Base-by-base conservation (phyloP, 148 eudicot genomes). In the Polygonum maritimum region DNA sequence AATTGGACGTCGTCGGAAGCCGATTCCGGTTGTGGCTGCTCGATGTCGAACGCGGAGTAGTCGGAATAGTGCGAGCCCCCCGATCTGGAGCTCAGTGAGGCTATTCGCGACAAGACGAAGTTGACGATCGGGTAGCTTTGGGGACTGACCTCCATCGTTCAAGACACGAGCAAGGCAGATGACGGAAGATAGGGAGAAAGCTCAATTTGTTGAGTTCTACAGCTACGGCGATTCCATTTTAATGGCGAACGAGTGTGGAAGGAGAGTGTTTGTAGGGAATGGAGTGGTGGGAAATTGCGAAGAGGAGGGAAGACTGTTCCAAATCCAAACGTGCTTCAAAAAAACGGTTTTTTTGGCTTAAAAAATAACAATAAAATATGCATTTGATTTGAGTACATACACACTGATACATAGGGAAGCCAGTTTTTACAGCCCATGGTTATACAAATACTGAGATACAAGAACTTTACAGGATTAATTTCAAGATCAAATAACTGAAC, bases 41-140 rank as follows among this genome's bases (percentile, higher is more conserved):
- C 98, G 86, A 92, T 81, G 89, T 92, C 98, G 87, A 79, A 80
- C 0, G 80, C 83, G 57, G 85, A 65, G 4, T 26, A 26, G 9
- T 81, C 83, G 57, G 85, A 65, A 12, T 26, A 26, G 9, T 62
- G 36, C 69, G 38, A 62, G 36, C 14, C 49, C 45, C 14, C 49
- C 45, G 76, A 26, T 79, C 86, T 16, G 71, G 63, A 54, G 79
- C 80, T 13, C 77, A 16, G 4, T 26, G 85, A 69, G 44, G 97
- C 95, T 58, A 94, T 79, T 2, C 85, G 90, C n/a, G 86, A 69
- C 90, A 94, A 83, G 76, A 92, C 88, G 82, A 90, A 87, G 63
- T 91, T 86, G 74, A 94, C 88, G 69, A 94, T 80, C n/a, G 98
- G 98, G 83, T 83, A 90, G 51, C 76, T 78, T 1, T 73, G 86